These are phyloP conservation scores for Leucosporidium scottii DNA, from an alignment of 768 basidiomycete genomes.

Conservation along the genomic window DNA sequence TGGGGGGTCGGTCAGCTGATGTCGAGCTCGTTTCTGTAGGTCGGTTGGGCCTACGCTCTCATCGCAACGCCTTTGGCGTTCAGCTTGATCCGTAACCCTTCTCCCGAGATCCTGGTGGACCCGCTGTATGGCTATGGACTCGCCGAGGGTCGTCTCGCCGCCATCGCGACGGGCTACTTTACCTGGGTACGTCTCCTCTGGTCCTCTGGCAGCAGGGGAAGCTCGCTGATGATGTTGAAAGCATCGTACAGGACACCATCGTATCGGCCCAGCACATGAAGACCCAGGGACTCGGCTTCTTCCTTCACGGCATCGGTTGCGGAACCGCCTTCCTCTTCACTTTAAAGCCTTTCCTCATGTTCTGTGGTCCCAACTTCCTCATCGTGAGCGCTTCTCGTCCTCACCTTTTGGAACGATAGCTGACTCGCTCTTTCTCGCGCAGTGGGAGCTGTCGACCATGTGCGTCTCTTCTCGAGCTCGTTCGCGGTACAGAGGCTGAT, in stretches of 20 bases:
- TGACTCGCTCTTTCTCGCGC: background rate
- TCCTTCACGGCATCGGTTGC: constrained; percentile 29
- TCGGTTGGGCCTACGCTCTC: constrained; percentile 30
- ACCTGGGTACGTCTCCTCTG: constrained; percentile 23
- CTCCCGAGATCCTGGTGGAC: constrained; percentile 10
- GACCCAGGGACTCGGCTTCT: constrained; percentile 31
- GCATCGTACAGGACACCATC: background rate
- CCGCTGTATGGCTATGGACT: constrained; percentile 19
- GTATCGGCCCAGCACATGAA: constrained; percentile 6
- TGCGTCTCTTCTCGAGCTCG: background rate
- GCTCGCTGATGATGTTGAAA: background rate
- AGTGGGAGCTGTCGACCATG: constrained; percentile 34
- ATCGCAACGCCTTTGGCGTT: constrained; percentile 27
- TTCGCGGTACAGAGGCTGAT: background rate
- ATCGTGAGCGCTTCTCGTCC: background rate
- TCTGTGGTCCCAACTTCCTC: constrained; percentile 30
- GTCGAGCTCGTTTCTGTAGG: background rate
- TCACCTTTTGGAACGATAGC: background rate
- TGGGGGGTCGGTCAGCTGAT: background rate
- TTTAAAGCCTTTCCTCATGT: constrained; percentile 27
- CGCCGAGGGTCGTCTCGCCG: constrained; percentile 20
- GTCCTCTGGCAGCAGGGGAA: background rate
- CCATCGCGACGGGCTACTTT: constrained; percentile 31
- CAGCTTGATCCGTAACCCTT: constrained; percentile 14
- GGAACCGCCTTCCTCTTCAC: constrained; percentile 30